These are phyloP conservation scores for Circinella umbellata DNA, from an alignment of 371 early-diverging fungal species.

Conservation along the genomic window DNA sequence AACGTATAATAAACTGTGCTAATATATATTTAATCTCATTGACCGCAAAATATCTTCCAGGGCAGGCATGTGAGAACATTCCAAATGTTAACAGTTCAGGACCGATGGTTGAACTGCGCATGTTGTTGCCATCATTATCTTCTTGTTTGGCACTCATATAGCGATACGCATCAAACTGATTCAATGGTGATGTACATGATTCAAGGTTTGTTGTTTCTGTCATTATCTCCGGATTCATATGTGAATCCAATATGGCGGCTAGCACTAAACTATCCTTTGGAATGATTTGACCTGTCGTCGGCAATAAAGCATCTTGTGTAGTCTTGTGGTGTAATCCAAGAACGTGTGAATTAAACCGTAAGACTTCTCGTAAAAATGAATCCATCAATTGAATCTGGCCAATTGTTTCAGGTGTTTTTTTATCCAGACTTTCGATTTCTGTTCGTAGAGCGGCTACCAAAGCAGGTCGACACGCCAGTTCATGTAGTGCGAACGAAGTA, in stretches of 20 bases:
- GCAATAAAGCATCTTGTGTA: slow-evolving; percentile 28
- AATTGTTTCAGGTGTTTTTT: slow-evolving; percentile 30
- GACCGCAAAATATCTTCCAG: slow-evolving; percentile 54
- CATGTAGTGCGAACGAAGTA: slow-evolving; percentile 35
- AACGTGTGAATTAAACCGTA: slow-evolving; percentile 35
- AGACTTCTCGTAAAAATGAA: slow-evolving; percentile 54
- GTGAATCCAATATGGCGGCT: slow-evolving; percentile 26
- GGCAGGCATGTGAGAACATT: slow-evolving; percentile 18
- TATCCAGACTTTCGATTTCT: slow-evolving; percentile 23
- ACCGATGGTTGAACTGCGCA: slow-evolving; percentile 20
- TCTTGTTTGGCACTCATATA: slow-evolving; percentile 7
- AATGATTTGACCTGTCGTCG: slow-evolving; percentile 45
- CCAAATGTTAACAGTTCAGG: slow-evolving; percentile 12
- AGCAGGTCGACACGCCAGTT: slow-evolving; percentile 36
- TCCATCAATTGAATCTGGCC: slow-evolving; percentile 46
- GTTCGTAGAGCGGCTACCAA: slow-evolving; percentile 26
- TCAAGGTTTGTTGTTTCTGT: background rate
- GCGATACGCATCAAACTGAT: slow-evolving; percentile 35
- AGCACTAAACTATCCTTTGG: slow-evolving; percentile 40
- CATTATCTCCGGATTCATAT: slow-evolving; percentile 9
- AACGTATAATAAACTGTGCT: slow-evolving; percentile 32
- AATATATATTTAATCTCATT: slow-evolving; percentile 47
- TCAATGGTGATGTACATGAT: slow-evolving; percentile 13
- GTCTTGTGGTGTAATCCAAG: slow-evolving; percentile 40
- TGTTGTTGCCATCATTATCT: background rate